Evolutionary conservation across 495 filamentous ascomycete species (phyloP), one percentile per base, ranked within the genome.

Genomic region (Penicillium canariense): DNA sequence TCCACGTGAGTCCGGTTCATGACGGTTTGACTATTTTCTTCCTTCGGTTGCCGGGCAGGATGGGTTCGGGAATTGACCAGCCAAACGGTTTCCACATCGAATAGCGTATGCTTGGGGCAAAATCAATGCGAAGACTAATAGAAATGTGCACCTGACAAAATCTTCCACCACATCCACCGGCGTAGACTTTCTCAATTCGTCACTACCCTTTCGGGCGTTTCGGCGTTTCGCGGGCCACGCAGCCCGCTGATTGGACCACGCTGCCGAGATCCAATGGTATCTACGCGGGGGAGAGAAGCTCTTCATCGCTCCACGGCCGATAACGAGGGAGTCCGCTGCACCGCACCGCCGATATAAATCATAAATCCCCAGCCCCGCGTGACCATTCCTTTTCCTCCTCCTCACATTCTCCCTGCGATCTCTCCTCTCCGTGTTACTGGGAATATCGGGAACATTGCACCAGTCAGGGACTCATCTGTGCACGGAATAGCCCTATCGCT

Each of bases 161-260:
- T 34, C 15, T 23, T 12, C 22, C 38, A 23, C 27, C 43, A n/a
- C n/a, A n/a, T 30, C 43, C 43, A 46, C 43, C 12, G 20, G 61
- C 58, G 55, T 67, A 65, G 58, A 67, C 64, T 55, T 67, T 60
- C 64, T 67, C 49, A 39, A 67, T 65, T 52, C 54, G 64, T 58
- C 58, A 12, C 56, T 12, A 34, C 51, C 38, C 52, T 17, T 15
- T 23, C 15, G 30, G 30, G 7, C 40, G 45, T 42, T 35, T 67
- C 64, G 64, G 64, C 59, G 64, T 58, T 65, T 67, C 45, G 38
- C 10, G 2, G 7, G 15, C n/a, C 2, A 17, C 34, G 0, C 2
- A 10, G 11, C 0, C 3, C 3, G 17, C 5, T 62, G 53, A 67
- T 67, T 67, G 64, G 64, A 18, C 30, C n/a, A 38, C 42, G 31